Evolutionary conservation across 495 filamentous ascomycete species (phyloP).

Genomic region (Penicillium lividum): DNA sequence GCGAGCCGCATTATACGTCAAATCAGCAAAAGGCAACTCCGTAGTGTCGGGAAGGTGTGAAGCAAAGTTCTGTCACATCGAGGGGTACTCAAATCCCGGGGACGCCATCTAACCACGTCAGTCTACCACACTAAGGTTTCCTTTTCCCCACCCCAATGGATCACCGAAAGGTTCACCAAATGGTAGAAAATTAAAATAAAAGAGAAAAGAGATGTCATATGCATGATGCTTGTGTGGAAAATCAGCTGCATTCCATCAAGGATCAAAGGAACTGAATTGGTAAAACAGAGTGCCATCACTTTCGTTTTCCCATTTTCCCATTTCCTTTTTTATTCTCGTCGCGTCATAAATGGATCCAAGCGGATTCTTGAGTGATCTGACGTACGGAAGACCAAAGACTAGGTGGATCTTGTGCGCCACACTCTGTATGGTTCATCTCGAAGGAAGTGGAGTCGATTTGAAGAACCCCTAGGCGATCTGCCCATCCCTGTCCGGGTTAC

Average conservation of each 20-base stretch:
- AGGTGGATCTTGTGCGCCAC: constrained; percentile 19
- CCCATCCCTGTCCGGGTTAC: constrained; percentile 21
- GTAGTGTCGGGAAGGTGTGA: not conserved
- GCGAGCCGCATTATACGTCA: constrained; percentile 19
- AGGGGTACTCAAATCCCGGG: constrained; percentile 20
- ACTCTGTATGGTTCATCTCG: constrained; percentile 22
- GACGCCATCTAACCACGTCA: constrained; percentile 15
- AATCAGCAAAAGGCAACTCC: constrained; percentile 1
- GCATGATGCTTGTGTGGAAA: constrained; percentile 4
- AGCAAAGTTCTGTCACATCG: constrained; percentile 20
- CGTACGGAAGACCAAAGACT: constrained; percentile 18
- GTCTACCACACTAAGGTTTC: constrained; percentile 2
- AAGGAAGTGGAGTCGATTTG: constrained; percentile 31
- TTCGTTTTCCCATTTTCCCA: not conserved
- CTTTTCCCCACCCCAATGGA: constrained; percentile 5
- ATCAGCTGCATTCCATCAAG: not conserved
- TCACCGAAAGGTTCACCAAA: not conserved
- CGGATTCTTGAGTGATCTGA: constrained; percentile 27
- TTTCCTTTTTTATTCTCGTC: not conserved
- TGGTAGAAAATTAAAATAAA: constrained; percentile 8
- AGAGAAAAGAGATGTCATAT: constrained; percentile 21
- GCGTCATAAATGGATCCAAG: constrained; percentile 16
- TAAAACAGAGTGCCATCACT: no score
- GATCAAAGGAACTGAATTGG: no score
- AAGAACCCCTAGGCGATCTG: constrained; percentile 29